Percentiles rank a stretch among this genome's conserved stretches.
Evolutionary conservation across 345 rosid species (phyloP).

Genomic region (Ricinus communis): DNA sequence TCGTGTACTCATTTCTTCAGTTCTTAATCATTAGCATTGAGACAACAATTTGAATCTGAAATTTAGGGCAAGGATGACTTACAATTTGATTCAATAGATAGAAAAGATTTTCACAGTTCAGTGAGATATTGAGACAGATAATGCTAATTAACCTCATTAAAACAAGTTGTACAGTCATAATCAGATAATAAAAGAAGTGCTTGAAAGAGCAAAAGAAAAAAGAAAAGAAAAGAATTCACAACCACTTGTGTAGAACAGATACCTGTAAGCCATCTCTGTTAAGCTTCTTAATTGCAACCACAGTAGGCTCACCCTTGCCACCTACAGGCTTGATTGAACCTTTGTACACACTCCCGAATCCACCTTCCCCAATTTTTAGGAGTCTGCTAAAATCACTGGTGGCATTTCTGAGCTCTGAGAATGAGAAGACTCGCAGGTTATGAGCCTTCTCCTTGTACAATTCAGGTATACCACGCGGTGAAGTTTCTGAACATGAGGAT

Average conservation of each 20-base stretch:
- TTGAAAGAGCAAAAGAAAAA: background rate
- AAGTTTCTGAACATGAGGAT: constrained; percentile 51
- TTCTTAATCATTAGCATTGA: too few relatives aligned
- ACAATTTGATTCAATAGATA: too few relatives aligned
- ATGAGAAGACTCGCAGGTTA: constrained; percentile 62
- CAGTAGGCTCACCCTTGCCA: constrained; percentile 46
- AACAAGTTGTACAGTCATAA: too few relatives aligned
- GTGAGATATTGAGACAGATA: too few relatives aligned
- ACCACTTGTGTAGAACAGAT: background rate
- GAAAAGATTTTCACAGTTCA: too few relatives aligned
- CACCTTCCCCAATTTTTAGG: constrained; percentile 88
- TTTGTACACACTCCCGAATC: constrained; percentile 75
- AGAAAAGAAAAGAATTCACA: background rate
- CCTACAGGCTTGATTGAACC: constrained; percentile 50
- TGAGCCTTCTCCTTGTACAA: constrained; percentile 64
- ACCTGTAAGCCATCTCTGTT: constrained; percentile 77
- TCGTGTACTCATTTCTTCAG: too few relatives aligned
- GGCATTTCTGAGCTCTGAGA: constrained; percentile 68
- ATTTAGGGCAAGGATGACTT: too few relatives aligned
- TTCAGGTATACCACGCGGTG: constrained; percentile 62
- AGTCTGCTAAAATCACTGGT: constrained; percentile 59
- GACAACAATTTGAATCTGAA: too few relatives aligned
- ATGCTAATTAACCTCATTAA: too few relatives aligned
- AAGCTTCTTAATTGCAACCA: constrained; percentile 82
- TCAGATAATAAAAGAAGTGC: too few relatives aligned